Evolutionary conservation across 2,329 filamentous ascomycete species (phyloP).

Genomic region (Lachnellula occidentalis): DNA sequence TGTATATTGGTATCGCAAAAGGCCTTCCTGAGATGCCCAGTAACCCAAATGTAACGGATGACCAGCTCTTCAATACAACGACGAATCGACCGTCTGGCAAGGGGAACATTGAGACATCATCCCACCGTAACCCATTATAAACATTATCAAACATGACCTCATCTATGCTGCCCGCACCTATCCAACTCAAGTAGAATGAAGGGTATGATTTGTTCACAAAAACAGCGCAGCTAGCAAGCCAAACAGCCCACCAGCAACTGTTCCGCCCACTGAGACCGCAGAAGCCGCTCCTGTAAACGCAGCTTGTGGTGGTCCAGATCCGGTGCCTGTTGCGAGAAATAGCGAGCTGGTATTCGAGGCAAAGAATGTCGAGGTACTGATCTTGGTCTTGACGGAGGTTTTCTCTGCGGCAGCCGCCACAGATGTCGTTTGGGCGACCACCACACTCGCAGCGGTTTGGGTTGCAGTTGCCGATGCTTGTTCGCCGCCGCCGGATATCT

Average conservation of each 20-base stretch:
- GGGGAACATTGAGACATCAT: slow-evolving; percentile 1
- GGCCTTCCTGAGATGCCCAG: not conserved
- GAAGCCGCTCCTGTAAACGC: slow-evolving; percentile 3
- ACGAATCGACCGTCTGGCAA: slow-evolving; percentile 11
- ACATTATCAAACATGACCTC: not conserved
- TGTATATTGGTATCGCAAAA: slow-evolving; percentile 1
- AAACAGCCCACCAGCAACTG: not conserved
- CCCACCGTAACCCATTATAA: not conserved
- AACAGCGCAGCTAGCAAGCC: not conserved
- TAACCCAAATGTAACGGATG: slow-evolving; percentile 2
- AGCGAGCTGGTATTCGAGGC: not conserved
- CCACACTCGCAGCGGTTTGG: not conserved
- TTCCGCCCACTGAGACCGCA: not conserved
- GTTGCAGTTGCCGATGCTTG: not conserved
- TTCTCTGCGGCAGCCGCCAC: not conserved
- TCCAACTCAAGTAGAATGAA: not conserved
- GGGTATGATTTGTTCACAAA: not conserved
- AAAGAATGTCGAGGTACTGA: not conserved
- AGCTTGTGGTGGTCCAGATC: not conserved
- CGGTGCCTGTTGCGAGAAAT: not conserved
- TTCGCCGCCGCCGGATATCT: not conserved
- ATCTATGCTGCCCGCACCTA: not conserved
- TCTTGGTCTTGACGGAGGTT: not conserved
- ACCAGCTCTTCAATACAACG: slow-evolving; percentile 9
- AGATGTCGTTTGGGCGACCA: not conserved